phyloP scores from a whole-genome alignment of 179 eudicot genomes.

The Camellia oleifera region DNA sequence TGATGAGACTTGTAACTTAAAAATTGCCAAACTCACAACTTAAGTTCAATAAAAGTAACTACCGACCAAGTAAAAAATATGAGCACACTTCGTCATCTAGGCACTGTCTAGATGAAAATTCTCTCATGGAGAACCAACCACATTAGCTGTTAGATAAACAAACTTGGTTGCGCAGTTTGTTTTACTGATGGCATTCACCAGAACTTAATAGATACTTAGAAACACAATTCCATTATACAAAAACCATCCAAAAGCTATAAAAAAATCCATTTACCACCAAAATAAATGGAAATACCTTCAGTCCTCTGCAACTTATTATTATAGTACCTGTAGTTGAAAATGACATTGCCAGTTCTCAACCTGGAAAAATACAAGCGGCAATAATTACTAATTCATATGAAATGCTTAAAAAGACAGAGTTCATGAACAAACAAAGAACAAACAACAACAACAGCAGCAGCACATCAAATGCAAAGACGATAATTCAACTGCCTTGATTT shows the following conservation, averaged over 20 bases:
- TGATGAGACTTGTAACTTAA: too few species aligned
- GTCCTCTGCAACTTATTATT: constrained; percentile 62
- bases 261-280: constrained; percentile 7
- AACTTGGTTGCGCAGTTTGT: background rate
- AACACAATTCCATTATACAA: background rate
- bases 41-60: too few species aligned
- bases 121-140: background rate
- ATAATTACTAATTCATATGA: background rate
- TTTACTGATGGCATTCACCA: background rate
- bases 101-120: background rate
- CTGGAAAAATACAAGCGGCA: constrained; percentile 37
- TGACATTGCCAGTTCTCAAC: constrained; percentile 92
- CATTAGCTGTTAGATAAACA: background rate
- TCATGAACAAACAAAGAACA: background rate
- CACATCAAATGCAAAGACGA: background rate
- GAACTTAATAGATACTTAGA: background rate
- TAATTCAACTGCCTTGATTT: constrained; percentile 1
- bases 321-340: constrained; percentile 84
- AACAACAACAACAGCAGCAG: background rate
- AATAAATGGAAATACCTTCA: constrained; percentile 37
- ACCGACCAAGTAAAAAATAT: too few species aligned
- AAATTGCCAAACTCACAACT: too few species aligned
- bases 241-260: background rate
- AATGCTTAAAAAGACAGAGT: background rate
- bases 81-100: background rate